These are phyloP conservation scores for Penicillium ucsense DNA, from an alignment of 495 filamentous ascomycete genomes.

Conservation along the genomic window DNA sequence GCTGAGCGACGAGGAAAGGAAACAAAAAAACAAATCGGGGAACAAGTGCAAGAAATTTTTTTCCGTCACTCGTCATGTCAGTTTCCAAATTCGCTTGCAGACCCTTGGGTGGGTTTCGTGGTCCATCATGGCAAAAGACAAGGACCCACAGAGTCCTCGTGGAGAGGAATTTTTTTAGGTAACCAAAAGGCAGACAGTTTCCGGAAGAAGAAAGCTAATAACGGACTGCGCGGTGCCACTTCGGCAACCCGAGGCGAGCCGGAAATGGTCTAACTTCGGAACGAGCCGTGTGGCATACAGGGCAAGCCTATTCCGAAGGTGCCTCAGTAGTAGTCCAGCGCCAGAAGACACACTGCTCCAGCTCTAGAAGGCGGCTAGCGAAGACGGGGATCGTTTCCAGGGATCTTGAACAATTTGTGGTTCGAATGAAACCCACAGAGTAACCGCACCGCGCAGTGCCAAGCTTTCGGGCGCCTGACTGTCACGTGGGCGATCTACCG, in stretches of 20 bases:
- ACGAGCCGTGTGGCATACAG: background rate
- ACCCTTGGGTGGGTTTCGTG: slow-evolving; percentile 5
- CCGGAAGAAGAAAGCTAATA: slow-evolving; percentile 7
- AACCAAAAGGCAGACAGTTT: slow-evolving; percentile 1
- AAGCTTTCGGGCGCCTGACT: too few species aligned
- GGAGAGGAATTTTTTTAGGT: slow-evolving; percentile 18
- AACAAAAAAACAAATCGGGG: background rate
- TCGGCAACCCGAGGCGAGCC: background rate
- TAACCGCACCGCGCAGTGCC: too few species aligned
- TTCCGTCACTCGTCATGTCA: slow-evolving; percentile 2
- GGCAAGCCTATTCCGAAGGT: too few species aligned
- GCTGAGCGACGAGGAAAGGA: too few species aligned
- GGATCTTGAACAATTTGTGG: too few species aligned
- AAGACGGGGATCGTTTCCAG: too few species aligned
- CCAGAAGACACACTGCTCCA: too few species aligned
- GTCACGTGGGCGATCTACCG: too few species aligned
- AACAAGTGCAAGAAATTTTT: slow-evolving; percentile 1
- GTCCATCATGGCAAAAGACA: slow-evolving; percentile 2
- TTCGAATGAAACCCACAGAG: too few species aligned
- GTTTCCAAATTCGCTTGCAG: slow-evolving; percentile 17
- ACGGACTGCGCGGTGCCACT: background rate
- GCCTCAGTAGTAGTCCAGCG: too few species aligned
- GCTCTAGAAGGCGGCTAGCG: too few species aligned
- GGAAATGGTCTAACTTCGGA: background rate
- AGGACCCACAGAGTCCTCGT: slow-evolving; percentile 3